Evolutionary conservation across 768 basidiomycete genomes (phyloP).

Genomic region (Russula lepida): DNA sequence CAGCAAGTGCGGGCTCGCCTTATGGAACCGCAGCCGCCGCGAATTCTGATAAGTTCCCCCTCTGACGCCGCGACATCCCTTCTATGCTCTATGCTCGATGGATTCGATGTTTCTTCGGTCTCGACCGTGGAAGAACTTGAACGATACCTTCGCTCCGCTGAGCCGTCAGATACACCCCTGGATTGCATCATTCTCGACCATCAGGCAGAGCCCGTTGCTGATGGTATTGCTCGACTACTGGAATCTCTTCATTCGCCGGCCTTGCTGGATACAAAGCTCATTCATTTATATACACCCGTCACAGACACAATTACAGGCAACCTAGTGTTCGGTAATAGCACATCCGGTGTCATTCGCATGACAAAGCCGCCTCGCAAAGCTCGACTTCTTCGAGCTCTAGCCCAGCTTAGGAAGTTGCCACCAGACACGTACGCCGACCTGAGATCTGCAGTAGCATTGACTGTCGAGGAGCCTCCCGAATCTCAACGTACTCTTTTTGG

Average conservation of each 20-base stretch:
- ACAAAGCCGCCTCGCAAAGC: constrained; percentile 62
- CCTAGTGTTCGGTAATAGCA: constrained; percentile 41
- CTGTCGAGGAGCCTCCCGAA: constrained; percentile 39
- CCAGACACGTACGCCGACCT: constrained; percentile 34
- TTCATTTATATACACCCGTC: constrained; percentile 67
- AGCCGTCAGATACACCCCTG: constrained; percentile 30
- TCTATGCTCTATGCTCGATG: constrained; percentile 47
- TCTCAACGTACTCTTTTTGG: constrained; percentile 52
- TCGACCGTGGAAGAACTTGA: constrained; percentile 41
- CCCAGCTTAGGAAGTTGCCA: constrained; percentile 46
- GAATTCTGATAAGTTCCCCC: constrained; percentile 48
- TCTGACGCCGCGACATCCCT: constrained; percentile 51
- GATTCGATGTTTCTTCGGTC: constrained; percentile 41
- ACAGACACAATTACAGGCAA: constrained; percentile 45
- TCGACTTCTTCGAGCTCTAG: constrained; percentile 54
- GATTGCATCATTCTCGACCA: constrained; percentile 65
- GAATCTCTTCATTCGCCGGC: constrained; percentile 32
- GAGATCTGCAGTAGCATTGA: constrained; percentile 32
- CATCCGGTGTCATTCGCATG: constrained; percentile 53
- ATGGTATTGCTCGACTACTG: constrained; percentile 46
- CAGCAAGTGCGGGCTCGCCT: constrained; percentile 40
- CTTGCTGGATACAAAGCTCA: constrained; percentile 50
- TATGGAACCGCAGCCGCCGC: constrained; percentile 38
- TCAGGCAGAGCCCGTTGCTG: constrained; percentile 50
- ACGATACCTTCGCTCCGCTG: constrained; percentile 31